Evolutionary conservation across 2,329 filamentous ascomycete genomes (phyloP).

Genomic region (Neospermospora avenae): DNA sequence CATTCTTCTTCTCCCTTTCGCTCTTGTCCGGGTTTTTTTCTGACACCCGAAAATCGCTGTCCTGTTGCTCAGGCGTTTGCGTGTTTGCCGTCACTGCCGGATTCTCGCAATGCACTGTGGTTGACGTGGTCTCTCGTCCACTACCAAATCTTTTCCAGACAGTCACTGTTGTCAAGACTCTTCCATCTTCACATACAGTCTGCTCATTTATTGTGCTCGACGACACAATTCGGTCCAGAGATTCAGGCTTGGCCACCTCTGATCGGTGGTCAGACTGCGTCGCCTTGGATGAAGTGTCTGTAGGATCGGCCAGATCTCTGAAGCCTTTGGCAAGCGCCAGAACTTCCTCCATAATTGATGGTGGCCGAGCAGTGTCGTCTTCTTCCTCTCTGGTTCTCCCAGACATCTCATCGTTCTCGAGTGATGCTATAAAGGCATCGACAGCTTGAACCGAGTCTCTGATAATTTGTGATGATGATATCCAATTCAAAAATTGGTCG

Average conservation of each 20-base stretch:
- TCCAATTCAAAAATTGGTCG: constrained; percentile 24
- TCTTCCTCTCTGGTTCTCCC: not conserved
- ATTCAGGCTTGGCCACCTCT: not conserved
- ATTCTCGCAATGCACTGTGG: constrained; percentile 23
- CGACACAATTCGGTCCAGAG: constrained; percentile 24
- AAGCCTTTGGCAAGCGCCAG: not conserved
- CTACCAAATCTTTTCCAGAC: constrained; percentile 30
- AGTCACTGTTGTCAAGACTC: constrained; percentile 27
- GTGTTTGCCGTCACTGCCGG: not conserved
- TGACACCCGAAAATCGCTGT: not conserved
- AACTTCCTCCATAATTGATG: constrained; percentile 3
- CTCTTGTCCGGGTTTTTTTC: not conserved
- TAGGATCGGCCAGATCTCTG: not conserved
- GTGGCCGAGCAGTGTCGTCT: not conserved
- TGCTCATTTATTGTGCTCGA: constrained; percentile 27
- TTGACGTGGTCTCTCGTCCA: constrained; percentile 27
- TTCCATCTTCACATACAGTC: constrained; percentile 27
- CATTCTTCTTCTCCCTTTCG: constrained; percentile 5
- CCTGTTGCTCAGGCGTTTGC: not conserved
- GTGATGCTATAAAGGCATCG: constrained; percentile 2
- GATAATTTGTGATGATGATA: constrained; percentile 1
- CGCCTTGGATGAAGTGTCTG: not conserved
- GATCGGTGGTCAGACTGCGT: not conserved
- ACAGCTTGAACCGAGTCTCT: not conserved
- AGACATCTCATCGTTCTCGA: not conserved